Base-by-base conservation (phyloP, 495 filamentous ascomycete species). In the Geopyxis carbonaria region DNA sequence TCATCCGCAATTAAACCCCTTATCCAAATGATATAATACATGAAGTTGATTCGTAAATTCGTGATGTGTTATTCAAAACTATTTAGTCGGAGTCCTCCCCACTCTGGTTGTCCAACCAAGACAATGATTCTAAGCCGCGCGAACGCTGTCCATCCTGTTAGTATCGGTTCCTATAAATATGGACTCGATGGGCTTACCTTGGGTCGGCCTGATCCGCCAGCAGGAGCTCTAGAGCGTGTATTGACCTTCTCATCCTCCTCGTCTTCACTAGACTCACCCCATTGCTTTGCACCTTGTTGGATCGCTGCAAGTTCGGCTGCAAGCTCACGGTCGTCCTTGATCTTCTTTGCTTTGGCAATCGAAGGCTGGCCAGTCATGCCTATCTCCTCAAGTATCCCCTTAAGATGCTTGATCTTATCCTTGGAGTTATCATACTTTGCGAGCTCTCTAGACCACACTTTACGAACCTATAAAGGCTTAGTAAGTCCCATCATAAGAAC, bases 301-400 rank as follows among this genome's bases (percentile, higher is more conserved):
- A 93, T 80, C 28, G 72, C 72, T 43, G 84, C 81, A 24, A 97
- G 55, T 43, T 97, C 87, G 0, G 69, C 76, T 51, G 70, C 65
- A 27, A 95, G 63, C 58, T 95, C 87, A 23, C 85, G 66, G 51
- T 66, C 64, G 56, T 89, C 84, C 50, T 80, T 85, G 51, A 94
- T 93, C 61, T 80, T 72, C 19, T 63, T 69, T 4, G 89, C 91
- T 46, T 78, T 92, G 23, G 82, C 73, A 44, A 75, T 64, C 1
- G 82, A 91, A 59, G 79, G 92, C 18, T 85, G 70, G 0, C 87
- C 87, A 5, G 69, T 72, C 78, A 97, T 93, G 2, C 89, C 91
- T 18, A 72, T 65, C 5, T 89, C 80, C 18, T 65, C 64, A 22
- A 97, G 66, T 70, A 91, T 75, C 2, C 57, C 57, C 50, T 72